A percentile compares a stretch with the other conserved stretches of the same genome.
Evolutionary conservation across 257 asterid genomes (phyloP).

Genomic region (Forsythia viridissima): DNA sequence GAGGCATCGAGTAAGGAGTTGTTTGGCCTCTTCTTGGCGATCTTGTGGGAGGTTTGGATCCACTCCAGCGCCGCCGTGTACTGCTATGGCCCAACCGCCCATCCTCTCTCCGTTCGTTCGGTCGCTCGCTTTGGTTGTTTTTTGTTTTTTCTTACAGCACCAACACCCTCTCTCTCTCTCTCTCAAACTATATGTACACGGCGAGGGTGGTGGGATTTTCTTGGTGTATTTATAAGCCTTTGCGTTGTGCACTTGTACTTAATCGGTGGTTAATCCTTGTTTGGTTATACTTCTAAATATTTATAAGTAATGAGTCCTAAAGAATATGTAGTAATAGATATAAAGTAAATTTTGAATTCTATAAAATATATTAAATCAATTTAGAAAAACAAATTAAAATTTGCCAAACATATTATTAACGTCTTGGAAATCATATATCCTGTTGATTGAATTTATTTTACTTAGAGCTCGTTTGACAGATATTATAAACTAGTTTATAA

Average conservation of each 20-base stretch:
- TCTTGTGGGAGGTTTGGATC: slow-evolving; percentile 86
- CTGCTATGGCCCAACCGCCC: slow-evolving; percentile 99
- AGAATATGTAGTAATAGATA: no score
- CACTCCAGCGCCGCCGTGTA: slow-evolving; percentile 99
- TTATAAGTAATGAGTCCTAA: no score
- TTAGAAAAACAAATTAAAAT: no score
- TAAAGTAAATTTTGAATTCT: no score
- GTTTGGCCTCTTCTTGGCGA: slow-evolving; percentile 86
- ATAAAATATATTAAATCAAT: no score
- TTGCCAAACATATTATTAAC: no score
- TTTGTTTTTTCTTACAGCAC: neutral
- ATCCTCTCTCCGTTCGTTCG: slow-evolving; percentile 31
- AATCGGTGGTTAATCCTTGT: no score
- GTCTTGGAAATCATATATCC: neutral
- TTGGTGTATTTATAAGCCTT: slow-evolving; percentile 22
- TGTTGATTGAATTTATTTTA: neutral
- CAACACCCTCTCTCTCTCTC: neutral
- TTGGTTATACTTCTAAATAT: no score
- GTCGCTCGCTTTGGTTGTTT: neutral
- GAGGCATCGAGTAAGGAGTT: slow-evolving; percentile 83
- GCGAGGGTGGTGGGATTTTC: neutral
- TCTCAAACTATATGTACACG: neutral
- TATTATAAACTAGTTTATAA: no score
- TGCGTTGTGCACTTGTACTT: neutral
- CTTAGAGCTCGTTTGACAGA: no score